Percentiles rank a stretch among this genome's conserved stretches.
Evolutionary conservation across 1,284 basidiomycete genomes (phyloP).

Genomic region (Anthracocystis panici-leucophaei): DNA sequence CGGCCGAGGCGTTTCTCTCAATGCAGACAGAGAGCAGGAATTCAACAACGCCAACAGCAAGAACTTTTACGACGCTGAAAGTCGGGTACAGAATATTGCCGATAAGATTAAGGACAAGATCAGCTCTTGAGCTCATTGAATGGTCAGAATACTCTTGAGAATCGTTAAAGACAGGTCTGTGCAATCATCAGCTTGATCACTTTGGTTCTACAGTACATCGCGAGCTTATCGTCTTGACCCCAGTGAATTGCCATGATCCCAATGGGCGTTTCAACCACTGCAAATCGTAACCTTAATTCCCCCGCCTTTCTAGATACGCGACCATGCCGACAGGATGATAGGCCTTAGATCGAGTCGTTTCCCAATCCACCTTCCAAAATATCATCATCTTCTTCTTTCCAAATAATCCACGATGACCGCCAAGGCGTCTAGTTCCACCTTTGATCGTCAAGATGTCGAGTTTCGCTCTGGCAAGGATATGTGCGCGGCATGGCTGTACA

Average conservation of each 20-base stretch:
- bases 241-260: no score
- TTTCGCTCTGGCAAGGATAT: constrained; percentile 36
- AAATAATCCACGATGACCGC: constrained; percentile 19
- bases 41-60: constrained; percentile 16
- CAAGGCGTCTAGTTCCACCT: constrained; percentile 17
- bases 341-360: no score
- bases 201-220: no score
- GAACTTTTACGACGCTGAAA: constrained; percentile 23
- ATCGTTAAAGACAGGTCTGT: no score
- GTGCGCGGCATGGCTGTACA: constrained; percentile 53
- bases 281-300: no score
- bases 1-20: constrained; percentile 20
- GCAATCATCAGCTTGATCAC: no score
- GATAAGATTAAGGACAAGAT: constrained; percentile 7
- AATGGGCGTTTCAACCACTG: no score
- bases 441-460: constrained; percentile 38
- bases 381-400: background rate
- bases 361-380: background rate
- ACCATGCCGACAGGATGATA: no score
- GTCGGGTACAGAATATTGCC: constrained; percentile 10
- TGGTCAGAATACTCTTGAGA: no score
- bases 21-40: constrained; percentile 23
- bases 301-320: no score
- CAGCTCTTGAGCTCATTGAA: constrained; percentile 3
- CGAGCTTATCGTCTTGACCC: no score